Base-by-base conservation (phyloP, 768 basidiomycete genomes). In the Mycena crocata region DNA sequence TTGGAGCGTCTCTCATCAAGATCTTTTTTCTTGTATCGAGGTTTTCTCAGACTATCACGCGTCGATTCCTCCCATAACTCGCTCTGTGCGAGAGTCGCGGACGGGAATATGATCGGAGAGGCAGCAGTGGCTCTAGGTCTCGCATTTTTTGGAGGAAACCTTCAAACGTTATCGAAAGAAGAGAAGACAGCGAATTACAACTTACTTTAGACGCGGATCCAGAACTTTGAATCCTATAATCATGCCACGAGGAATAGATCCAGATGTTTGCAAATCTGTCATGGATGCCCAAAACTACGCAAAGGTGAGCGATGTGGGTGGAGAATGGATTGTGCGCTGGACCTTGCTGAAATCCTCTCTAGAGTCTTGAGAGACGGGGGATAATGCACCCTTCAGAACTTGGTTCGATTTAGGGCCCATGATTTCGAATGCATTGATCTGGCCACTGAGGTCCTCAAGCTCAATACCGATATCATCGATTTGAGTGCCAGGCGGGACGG, bases 371-470 rank as follows among this genome's bases (percentile, higher is more conserved):
- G 78, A 74, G 15, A 83, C 80, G 9, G 87, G 87, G 24, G 80
- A 84, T 48, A 93, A 73, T 1, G 86, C 87, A 28, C 91, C 90
- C 71, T 86, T 88, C 55, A 92, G 76, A 14, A 96, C 87, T 73
- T 93, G 91, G 58, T 85, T 93, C 0, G 93, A 84, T 74, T 89
- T 92, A 4, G 94, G 94, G 3, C 97, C 97, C 83, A 93, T 92
- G 35, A 98, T 87, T 76, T 99, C 96, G 71, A 97, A 97, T 7
- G 89, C 84, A 66, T 93, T 93, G 45, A 95, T 71, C 52, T 89
- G 86, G 2, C 87, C 88, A 60, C 91, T 81, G 51, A 96, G 76
- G 74, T 96, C 93, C 9, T 85, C 82, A 19, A 96, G 83, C 69
- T 93, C 89, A 13, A 95, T 77, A 24, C 84, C 81, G 26, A 80